Evolutionary conservation across 2,329 filamentous ascomycete genomes (phyloP), one percentile per base, ranked within the genome.

Genomic region (Trichoderma cornu-damae): DNA sequence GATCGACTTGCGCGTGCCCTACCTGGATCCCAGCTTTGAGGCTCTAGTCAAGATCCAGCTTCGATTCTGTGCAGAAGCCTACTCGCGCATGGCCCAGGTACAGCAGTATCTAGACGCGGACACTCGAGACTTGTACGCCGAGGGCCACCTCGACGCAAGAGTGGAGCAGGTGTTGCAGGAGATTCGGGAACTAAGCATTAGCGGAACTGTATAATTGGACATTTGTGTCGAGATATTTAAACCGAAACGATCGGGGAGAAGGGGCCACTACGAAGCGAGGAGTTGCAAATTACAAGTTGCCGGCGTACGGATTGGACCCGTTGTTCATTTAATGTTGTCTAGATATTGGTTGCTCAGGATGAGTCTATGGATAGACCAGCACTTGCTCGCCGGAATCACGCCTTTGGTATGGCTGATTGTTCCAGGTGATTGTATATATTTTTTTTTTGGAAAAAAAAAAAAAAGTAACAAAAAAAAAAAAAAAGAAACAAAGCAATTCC

Each of bases 1-100:
- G 53, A 97, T 99, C 72, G 94, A 99, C 69, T 81, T 99, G 61
- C 88, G 94, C 57, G 94, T 99, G 12, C 95, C 95, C 0, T 99
- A 99, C 70, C 84, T 99, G 58, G 94, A 99, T 68, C 95, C 95
- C 0, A 93, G 87, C 61, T 99, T 99, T 69, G 94, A 99, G 75
- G 94, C 95, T 0, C 84, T 99, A 52, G 94, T 99, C 72, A 99
- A 99, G 80, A 99, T 99, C 64, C 94, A 99, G 77, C 74, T 99
- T 67, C 83, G 94, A 35, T 99, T 99, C 78, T 99, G 95, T 68
- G 94, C 95, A 6, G 94, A 99, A 76, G 94, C 94, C 1, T 99
- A 99, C 74, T 92, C 87, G 61, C 82, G 94, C 47, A 99, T 99
- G 94, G 94, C 95, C 24, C 95, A 99, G 77, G 95, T 99, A 58